These are phyloP conservation scores for Phytophthora macrochlamydospora DNA, from an alignment of 352 stramenopile genomes.

Conservation along the genomic window DNA sequence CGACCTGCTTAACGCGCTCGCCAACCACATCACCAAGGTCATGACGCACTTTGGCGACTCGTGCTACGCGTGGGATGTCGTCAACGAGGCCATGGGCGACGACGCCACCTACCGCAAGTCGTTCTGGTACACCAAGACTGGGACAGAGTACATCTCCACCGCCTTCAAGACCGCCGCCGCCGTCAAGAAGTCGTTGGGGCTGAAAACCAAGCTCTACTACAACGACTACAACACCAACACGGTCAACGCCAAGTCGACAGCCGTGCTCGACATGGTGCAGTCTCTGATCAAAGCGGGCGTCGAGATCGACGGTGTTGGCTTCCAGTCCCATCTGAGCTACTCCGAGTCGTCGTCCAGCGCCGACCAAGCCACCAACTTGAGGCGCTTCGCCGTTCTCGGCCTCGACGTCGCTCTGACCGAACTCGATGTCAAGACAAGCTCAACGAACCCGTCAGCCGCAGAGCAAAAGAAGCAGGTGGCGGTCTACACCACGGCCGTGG, in stretches of 20 bases:
- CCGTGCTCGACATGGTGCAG: constrained; percentile 1
- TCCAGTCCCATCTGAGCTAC: constrained; percentile 3
- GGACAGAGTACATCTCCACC: constrained; percentile 14
- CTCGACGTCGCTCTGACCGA: constrained; percentile 14
- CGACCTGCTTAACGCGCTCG: constrained; percentile 9
- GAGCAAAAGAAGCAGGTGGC: neutral
- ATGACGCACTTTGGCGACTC: constrained; percentile 8
- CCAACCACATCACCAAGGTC: constrained; percentile 14
- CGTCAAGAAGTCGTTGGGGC: constrained; percentile 13
- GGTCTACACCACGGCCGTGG: constrained; percentile 2
- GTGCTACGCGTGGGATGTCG: constrained; percentile 17
- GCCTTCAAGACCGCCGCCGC: constrained; percentile 13
- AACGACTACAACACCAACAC: constrained; percentile 12
- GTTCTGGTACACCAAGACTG: constrained; percentile 19
- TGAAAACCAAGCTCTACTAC: constrained; percentile 2
- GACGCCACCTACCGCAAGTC: constrained; percentile 11
- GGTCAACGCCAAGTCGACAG: constrained; percentile 15
- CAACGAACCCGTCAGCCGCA: neutral
- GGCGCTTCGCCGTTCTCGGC: constrained; percentile 8
- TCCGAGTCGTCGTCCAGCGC: neutral
- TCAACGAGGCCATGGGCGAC: constrained; percentile 12
- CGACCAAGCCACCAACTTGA: constrained; percentile 11
- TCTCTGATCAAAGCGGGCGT: constrained; percentile 3
- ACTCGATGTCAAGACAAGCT: constrained; percentile 9
- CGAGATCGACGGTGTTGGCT: constrained; percentile 12